Evolutionary conservation across 2,329 filamentous ascomycete genomes (phyloP).

Genomic region (Fusarium nematophilum): DNA sequence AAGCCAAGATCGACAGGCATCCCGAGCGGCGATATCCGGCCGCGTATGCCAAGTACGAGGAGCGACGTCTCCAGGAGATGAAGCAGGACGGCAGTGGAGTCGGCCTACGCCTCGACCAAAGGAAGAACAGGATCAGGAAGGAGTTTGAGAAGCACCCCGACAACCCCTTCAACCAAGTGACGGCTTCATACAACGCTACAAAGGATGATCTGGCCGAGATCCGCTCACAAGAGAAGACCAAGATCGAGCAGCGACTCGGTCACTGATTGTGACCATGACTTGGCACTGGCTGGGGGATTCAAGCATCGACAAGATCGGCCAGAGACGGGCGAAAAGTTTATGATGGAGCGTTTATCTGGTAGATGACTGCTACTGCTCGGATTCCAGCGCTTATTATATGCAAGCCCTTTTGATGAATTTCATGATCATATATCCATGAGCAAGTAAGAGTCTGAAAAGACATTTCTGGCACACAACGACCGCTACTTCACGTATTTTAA

Average conservation of each 20-base stretch:
- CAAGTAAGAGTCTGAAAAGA: neutral
- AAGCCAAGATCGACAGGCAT: slow-evolving; percentile 84
- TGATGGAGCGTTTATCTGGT: slow-evolving; percentile 25
- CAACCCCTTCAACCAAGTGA: slow-evolving; percentile 93
- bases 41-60: slow-evolving; percentile 85
- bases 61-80: slow-evolving; percentile 84
- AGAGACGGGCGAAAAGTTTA: slow-evolving; percentile 17
- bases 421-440: slow-evolving; percentile 3
- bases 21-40: slow-evolving; percentile 90
- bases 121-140: slow-evolving; percentile 84
- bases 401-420: slow-evolving; percentile 12
- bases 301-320: slow-evolving; percentile 4
- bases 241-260: slow-evolving; percentile 78
- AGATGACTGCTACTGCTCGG: slow-evolving; percentile 32
- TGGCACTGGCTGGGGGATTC: neutral
- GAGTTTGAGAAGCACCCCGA: slow-evolving; percentile 96
- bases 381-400: slow-evolving; percentile 10
- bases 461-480: too few relatives aligned
- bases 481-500: slow-evolving; percentile 39
- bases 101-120: slow-evolving; percentile 84
- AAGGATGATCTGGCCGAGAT: slow-evolving; percentile 80
- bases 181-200: slow-evolving; percentile 78
- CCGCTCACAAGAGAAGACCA: slow-evolving; percentile 73
- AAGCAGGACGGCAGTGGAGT: slow-evolving; percentile 78
- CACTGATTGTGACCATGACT: slow-evolving; percentile 30